These are phyloP conservation scores for Wickerhamiella galacta DNA, from an alignment of 805 yeast genomes.

Conservation along the genomic window DNA sequence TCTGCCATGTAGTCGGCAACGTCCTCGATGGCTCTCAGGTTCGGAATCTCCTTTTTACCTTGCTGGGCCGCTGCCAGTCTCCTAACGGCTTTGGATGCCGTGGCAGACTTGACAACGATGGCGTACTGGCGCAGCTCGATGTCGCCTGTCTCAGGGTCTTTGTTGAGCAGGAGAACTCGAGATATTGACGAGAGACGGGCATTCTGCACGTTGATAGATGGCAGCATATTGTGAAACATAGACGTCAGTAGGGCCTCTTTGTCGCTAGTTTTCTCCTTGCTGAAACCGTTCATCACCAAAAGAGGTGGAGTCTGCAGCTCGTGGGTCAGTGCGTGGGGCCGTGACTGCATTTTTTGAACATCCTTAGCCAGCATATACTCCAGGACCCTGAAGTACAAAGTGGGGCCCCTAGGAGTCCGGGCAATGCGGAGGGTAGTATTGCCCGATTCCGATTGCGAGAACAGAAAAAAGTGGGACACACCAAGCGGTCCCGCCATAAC, in stretches of 20 bases:
- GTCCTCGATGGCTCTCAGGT: slow-evolving; percentile 48
- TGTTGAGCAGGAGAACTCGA: slow-evolving; percentile 71
- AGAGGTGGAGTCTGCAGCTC: slow-evolving; percentile 65
- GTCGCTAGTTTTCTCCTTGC: slow-evolving; percentile 40
- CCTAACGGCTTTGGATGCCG: slow-evolving; percentile 51
- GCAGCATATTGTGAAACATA: slow-evolving; percentile 88
- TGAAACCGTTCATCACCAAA: slow-evolving; percentile 83
- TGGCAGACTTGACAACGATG: slow-evolving; percentile 68
- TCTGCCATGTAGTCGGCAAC: slow-evolving; percentile 73
- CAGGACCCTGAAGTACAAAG: slow-evolving; percentile 62
- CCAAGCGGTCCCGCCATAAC: slow-evolving; percentile 98
- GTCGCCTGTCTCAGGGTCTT: slow-evolving; percentile 48
- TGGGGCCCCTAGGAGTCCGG: slow-evolving; percentile 88
- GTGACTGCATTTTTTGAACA: slow-evolving; percentile 46
- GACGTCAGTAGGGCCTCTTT: slow-evolving; percentile 75
- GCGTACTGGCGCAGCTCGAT: slow-evolving; percentile 82
- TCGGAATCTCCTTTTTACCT: slow-evolving; percentile 50
- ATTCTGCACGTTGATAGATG: slow-evolving; percentile 76
- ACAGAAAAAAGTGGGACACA: slow-evolving; percentile 72
- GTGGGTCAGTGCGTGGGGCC: slow-evolving; percentile 61
- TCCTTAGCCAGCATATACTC: slow-evolving; percentile 73
- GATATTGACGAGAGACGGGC: slow-evolving; percentile 60
- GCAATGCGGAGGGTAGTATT: slow-evolving; percentile 70
- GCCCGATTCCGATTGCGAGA: slow-evolving; percentile 61
- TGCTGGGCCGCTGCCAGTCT: slow-evolving; percentile 49